A percentile compares a stretch with the other conserved stretches of the same genome.
Evolutionary conservation across 2,329 filamentous ascomycete genomes (phyloP).

Genomic region (Harringtonia aguacate): DNA sequence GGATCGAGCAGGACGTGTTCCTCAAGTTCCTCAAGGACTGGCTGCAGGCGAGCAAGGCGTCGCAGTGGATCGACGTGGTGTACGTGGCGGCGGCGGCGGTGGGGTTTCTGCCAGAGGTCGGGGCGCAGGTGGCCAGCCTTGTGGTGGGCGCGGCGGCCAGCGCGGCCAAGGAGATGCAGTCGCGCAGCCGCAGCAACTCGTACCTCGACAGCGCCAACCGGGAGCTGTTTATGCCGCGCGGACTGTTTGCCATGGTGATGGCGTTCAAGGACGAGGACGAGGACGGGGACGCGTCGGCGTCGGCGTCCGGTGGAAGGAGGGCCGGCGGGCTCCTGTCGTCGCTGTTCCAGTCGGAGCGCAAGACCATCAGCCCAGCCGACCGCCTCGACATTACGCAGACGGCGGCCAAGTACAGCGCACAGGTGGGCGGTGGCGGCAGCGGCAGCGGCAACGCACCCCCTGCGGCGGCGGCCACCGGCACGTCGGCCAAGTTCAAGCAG

Average conservation of each 20-base stretch:
- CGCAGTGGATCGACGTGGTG: slow-evolving; percentile 14
- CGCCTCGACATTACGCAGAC: slow-evolving; percentile 23
- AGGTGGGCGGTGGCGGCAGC: slow-evolving; percentile 6
- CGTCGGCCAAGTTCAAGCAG: slow-evolving; percentile 10
- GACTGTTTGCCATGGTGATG: slow-evolving; percentile 19
- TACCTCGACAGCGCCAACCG: slow-evolving; percentile 19
- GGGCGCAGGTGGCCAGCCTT: slow-evolving; percentile 16
- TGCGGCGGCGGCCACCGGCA: too few relatives aligned
- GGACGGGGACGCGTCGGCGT: too few relatives aligned
- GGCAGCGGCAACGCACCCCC: neutral
- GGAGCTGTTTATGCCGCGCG: slow-evolving; percentile 20
- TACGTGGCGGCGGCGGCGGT: slow-evolving; percentile 13
- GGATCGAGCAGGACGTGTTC: slow-evolving; percentile 24
- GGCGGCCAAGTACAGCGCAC: slow-evolving; percentile 20
- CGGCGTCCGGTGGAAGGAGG: too few relatives aligned
- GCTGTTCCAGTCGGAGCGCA: slow-evolving; percentile 3
- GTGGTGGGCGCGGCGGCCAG: slow-evolving; percentile 17
- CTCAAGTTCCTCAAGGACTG: slow-evolving; percentile 24
- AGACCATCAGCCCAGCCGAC: too few relatives aligned
- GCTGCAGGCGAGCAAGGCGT: slow-evolving; percentile 14
- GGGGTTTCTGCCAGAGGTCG: slow-evolving; percentile 18
- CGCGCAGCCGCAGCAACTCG: slow-evolving; percentile 14
- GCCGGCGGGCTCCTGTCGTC: too few relatives aligned
- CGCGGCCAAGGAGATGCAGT: slow-evolving; percentile 17
- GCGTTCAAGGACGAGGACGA: slow-evolving; percentile 17